phyloP scores from a whole-genome alignment of 192 early-diverging fungal species.

The Podochytrium sp. region DNA sequence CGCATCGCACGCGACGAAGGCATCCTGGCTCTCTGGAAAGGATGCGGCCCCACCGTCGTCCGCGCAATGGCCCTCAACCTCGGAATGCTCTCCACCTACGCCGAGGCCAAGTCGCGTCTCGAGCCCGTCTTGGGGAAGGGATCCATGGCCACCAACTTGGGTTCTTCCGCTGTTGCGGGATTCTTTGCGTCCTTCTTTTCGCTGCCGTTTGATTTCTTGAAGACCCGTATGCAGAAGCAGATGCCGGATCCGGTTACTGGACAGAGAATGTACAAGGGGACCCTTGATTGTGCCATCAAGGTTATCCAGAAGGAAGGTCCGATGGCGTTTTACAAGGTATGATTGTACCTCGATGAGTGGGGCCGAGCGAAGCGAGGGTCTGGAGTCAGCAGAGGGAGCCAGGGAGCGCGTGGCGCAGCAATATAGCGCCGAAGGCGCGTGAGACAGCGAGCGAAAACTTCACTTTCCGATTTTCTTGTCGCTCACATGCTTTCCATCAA shows the following conservation, averaged over 20 bases:
- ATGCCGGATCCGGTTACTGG: conserved; percentile 43
- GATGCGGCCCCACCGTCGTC: conserved; percentile 50
- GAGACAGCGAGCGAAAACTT: not conserved
- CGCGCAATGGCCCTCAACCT: conserved; percentile 57
- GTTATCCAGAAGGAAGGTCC: conserved; percentile 51
- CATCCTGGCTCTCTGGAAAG: conserved; percentile 51
- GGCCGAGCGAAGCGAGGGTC: no score
- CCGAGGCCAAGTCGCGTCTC: conserved; percentile 47
- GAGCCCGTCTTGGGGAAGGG: conserved; percentile 41
- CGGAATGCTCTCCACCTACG: conserved; percentile 56
- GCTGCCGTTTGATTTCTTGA: conserved; percentile 63
- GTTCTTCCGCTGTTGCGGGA: conserved; percentile 53
- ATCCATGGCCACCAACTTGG: conserved; percentile 38
- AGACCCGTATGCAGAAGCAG: conserved; percentile 61
- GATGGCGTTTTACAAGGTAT: conserved; percentile 55
- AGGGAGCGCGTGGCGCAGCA: no score
- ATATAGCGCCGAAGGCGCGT: no score
- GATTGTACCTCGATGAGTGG: no score
- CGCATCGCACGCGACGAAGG: conserved; percentile 50
- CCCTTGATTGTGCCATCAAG: conserved; percentile 54
- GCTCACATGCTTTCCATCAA: conserved; percentile 12
- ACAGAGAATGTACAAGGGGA: conserved; percentile 48
- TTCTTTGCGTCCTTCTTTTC: conserved; percentile 61
- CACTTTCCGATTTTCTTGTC: not conserved
- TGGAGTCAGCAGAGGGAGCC: no score